Evolutionary conservation across 805 yeast genomes (phyloP).

Genomic region (Saccharomycopsis selenospora): DNA sequence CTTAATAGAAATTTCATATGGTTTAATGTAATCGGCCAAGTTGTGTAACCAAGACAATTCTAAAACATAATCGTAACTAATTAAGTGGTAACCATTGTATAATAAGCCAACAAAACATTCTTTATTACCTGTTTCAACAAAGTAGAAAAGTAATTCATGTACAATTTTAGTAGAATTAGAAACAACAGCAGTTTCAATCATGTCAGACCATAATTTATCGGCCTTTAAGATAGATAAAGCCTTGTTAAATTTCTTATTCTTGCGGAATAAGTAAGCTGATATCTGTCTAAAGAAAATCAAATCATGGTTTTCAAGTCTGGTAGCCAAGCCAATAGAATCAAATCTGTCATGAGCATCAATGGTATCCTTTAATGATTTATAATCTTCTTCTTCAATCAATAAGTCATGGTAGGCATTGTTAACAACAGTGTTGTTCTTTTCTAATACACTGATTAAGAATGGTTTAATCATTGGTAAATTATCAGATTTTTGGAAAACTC

Average conservation of each 20-base stretch:
- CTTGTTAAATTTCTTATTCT: slow-evolving; percentile 89
- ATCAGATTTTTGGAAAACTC: slow-evolving; percentile 91
- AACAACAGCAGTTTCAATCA: slow-evolving; percentile 83
- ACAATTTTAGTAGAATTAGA: slow-evolving; percentile 77
- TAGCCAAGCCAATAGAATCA: slow-evolving; percentile 88
- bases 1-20: slow-evolving; percentile 79
- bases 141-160: slow-evolving; percentile 80
- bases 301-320: slow-evolving; percentile 85
- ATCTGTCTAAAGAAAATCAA: slow-evolving; percentile 91
- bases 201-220: slow-evolving; percentile 92
- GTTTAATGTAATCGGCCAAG: slow-evolving; percentile 68
- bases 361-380: slow-evolving; percentile 78
- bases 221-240: slow-evolving; percentile 81
- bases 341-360: slow-evolving; percentile 87
- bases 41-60: slow-evolving; percentile 89
- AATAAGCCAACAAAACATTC: slow-evolving; percentile 90
- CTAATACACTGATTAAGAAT: slow-evolving; percentile 84
- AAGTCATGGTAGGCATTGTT: slow-evolving; percentile 94
- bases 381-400: slow-evolving; percentile 93
- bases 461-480: slow-evolving; percentile 95
- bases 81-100: slow-evolving; percentile 74
- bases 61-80: slow-evolving; percentile 69
- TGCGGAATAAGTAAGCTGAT: slow-evolving; percentile 88
- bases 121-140: slow-evolving; percentile 93
- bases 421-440: slow-evolving; percentile 83